phyloP scores from a whole-genome alignment of 2,329 filamentous ascomycete genomes.

The Diplodia sapinea region DNA sequence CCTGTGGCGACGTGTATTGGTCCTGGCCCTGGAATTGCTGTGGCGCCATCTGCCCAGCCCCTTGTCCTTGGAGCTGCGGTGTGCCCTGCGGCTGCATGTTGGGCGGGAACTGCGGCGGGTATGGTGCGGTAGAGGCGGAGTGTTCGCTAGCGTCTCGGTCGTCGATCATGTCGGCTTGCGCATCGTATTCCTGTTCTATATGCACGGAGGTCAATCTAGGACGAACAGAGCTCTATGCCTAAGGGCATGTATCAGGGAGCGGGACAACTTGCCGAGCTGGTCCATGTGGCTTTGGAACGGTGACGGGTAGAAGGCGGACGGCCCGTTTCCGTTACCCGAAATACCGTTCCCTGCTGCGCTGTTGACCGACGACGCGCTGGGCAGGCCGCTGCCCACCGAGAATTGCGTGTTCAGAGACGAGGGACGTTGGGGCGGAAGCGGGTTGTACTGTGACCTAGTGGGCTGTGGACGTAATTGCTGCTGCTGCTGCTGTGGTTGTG shows the following conservation, averaged over 20 bases:
- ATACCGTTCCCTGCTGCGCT: conserved; percentile 45
- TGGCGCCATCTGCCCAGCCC: conserved; percentile 39
- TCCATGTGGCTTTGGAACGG: conserved; percentile 94
- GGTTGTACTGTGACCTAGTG: conserved; percentile 55
- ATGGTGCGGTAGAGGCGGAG: conserved; percentile 70
- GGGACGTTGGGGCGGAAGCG: conserved; percentile 49
- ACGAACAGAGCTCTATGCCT: conserved; percentile 66
- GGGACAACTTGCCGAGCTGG: conserved; percentile 85
- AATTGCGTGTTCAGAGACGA: conserved; percentile 45
- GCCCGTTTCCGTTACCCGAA: conserved; percentile 43
- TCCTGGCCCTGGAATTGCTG: conserved; percentile 33
- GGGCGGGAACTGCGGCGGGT: conserved; percentile 62
- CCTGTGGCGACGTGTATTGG: conserved; percentile 43
- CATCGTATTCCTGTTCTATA: conserved; percentile 97
- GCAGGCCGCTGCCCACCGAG: conserved; percentile 44
- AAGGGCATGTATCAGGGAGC: conserved; percentile 53
- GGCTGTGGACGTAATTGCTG: conserved; percentile 51
- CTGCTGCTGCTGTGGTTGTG: conserved; percentile 47
- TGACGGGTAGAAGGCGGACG: conserved; percentile 74
- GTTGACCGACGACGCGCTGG: conserved; percentile 45
- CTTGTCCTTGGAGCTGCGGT: conserved; percentile 45
- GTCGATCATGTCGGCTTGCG: conserved; percentile 86
- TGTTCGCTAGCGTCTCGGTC: conserved; percentile 72
- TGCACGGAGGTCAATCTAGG: conserved; percentile 69
- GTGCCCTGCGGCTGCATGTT: conserved; percentile 47